phyloP scores from a whole-genome alignment of 2,329 filamentous ascomycete species.

The Microcyclospora pomicola region DNA sequence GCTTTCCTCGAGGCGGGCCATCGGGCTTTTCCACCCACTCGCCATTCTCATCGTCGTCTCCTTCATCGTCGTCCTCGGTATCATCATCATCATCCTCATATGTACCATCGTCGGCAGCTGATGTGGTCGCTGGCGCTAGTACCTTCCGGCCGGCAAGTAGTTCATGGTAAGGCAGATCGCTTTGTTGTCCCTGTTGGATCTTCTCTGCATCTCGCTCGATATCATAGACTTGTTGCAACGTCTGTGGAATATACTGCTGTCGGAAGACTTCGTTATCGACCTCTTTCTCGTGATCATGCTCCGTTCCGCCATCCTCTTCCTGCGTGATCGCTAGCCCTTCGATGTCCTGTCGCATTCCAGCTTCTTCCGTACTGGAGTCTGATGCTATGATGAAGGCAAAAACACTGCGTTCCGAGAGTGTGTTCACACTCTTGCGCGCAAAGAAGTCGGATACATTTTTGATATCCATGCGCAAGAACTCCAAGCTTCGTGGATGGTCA shows the following conservation, averaged over 20 bases:
- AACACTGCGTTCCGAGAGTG: constrained; percentile 60
- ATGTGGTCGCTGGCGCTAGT: constrained; percentile 2
- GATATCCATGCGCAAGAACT: constrained; percentile 96
- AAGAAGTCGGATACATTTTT: constrained; percentile 96
- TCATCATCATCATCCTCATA: constrained; percentile 13
- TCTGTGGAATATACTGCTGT: constrained; percentile 93
- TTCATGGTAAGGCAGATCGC: constrained; percentile 71
- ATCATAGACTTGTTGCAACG: constrained; percentile 89
- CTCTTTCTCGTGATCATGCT: constrained; percentile 60
- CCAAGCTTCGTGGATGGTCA: constrained; percentile 80
- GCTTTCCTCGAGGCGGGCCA: constrained; percentile 60
- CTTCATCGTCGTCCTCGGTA: constrained; percentile 25
- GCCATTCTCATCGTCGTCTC: constrained; percentile 14
- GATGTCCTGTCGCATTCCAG: constrained; percentile 47
- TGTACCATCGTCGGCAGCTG: constrained; percentile 4
- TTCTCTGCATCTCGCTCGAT: constrained; percentile 79
- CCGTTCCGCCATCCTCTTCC: constrained; percentile 38
- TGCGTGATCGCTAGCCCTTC: constrained; percentile 42
- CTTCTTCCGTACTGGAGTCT: constrained; percentile 46
- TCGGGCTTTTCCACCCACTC: constrained; percentile 31
- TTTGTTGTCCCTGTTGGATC: constrained; percentile 57
- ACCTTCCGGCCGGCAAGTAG: constrained; percentile 55
- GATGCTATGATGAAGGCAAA: constrained; percentile 68
- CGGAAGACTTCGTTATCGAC: constrained; percentile 87
- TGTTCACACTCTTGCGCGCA: constrained; percentile 68